Evolutionary conservation across 208 protist species (phyloP), one percentile per base, ranked within the genome.

Genomic region (Acanthamoeba castellanii): DNA sequence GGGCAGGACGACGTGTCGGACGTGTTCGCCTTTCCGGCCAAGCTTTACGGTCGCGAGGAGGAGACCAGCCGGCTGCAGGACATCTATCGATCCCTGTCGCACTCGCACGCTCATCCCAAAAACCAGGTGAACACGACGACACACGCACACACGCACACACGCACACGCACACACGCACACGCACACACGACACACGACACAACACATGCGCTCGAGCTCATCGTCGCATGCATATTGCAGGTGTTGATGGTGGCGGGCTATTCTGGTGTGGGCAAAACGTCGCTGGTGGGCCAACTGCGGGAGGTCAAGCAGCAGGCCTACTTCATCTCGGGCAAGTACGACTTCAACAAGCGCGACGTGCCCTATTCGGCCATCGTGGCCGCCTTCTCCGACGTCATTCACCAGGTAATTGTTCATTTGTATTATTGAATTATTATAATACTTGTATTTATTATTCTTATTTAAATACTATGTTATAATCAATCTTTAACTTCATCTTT

Each of bases 291-390:
- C 16, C 88, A 93, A n/a, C 88, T 93, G 30, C 20, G 50, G 20
- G 66, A 93, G 64, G 45, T 93, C n/a, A 93, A 78, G 59, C 64
- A 93, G 25, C 13, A 78, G 18, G 25, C 88, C 59, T 93, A 76
- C 88, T 93, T 93, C 88, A 81, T 93, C 37, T 37, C 61, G 4
- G 88, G 88, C 64, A 93, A 93, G 61, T 93, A 93, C 88, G 88
- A 93, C 61, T 78, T 93, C 42, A 78, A 78, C 88, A 93, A 93
- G 45, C 88, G 88, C 66, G 88, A 93, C 50, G 88, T 93, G 6
- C 88, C 88, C 88, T 93, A 93, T n/a, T 93, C 88, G 25, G 88
- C 88, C 64, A 76, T 93, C 66, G 88, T 76, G 0, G 61, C 88
- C 7, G 88, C 88, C 18, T 93, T 93, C 25, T 47, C 59, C 8